A percentile compares a stretch with the other conserved stretches of the same genome.
Conservation (phyloP, 805 yeast genomes). For the Peterozyma xylosa region DNA sequence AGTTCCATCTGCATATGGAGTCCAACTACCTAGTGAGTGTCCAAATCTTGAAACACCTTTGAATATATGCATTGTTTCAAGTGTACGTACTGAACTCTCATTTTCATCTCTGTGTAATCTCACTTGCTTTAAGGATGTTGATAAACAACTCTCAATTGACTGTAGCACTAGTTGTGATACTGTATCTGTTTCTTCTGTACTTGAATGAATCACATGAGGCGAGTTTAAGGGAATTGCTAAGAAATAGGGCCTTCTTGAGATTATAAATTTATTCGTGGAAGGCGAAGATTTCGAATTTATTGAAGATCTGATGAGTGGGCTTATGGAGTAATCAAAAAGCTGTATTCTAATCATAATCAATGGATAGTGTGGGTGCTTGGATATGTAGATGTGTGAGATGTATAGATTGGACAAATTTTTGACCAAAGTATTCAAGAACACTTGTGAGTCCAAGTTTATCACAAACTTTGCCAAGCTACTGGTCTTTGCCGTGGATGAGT, state of each 20-base stretch:
- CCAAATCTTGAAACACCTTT: conserved; percentile 59
- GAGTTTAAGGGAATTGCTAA: conserved; percentile 63
- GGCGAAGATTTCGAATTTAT: neutral
- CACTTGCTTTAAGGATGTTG: conserved; percentile 34
- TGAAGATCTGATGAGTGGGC: conserved; percentile 13
- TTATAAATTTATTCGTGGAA: conserved; percentile 20
- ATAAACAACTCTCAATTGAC: conserved; percentile 47
- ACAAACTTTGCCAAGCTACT: conserved; percentile 19
- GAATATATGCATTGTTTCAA: conserved; percentile 49
- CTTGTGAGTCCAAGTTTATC: conserved; percentile 39
- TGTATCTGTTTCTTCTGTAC: conserved; percentile 27
- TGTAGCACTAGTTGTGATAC: conserved; percentile 51
- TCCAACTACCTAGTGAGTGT: conserved; percentile 63
- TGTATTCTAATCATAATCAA: conserved; percentile 58
- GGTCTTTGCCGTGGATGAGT: conserved; percentile 37
- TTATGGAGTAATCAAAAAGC: conserved; percentile 41
- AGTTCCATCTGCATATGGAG: conserved; percentile 59
- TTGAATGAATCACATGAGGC: conserved; percentile 55
- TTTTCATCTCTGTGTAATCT: conserved; percentile 24
- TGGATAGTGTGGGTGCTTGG: conserved; percentile 58
- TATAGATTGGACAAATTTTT: conserved; percentile 42
- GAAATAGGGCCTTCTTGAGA: conserved; percentile 56
- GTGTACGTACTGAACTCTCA: conserved; percentile 32
- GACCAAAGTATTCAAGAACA: conserved; percentile 41
- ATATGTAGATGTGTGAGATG: conserved; percentile 57